Evolutionary conservation across 148 eudicot genomes (phyloP).

Genomic region (Gaultheria prostrata): DNA sequence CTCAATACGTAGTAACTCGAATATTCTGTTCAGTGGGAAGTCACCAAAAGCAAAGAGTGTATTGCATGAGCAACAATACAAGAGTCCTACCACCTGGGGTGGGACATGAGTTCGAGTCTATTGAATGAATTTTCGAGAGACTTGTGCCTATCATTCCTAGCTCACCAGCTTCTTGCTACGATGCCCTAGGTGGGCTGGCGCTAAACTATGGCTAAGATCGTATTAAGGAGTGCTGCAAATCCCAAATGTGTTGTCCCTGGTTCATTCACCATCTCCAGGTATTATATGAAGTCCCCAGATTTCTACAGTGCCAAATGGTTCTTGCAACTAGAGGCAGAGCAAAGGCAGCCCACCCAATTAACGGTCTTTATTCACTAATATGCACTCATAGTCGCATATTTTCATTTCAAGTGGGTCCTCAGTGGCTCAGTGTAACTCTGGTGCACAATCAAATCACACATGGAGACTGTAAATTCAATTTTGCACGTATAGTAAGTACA

Average conservation of each 20-base stretch:
- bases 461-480: background rate
- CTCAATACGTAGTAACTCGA: background rate
- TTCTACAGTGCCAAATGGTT: background rate
- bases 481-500: background rate
- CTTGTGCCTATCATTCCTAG: background rate
- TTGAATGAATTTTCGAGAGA: background rate
- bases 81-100: background rate
- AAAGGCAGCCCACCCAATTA: background rate
- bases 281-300: background rate
- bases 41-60: background rate
- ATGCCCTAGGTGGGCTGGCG: background rate
- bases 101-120: background rate
- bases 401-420: background rate
- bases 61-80: background rate
- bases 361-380: background rate
- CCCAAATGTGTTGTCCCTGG: background rate
- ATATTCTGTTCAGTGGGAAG: background rate
- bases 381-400: background rate
- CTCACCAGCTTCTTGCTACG: background rate
- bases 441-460: background rate
- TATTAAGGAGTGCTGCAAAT: background rate
- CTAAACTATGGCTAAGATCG: background rate
- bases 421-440: background rate
- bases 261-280: background rate
- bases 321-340: background rate